phyloP scores from a whole-genome alignment of 129 eudicot species.

The sunflower (Helianthus annuus) region DNA sequence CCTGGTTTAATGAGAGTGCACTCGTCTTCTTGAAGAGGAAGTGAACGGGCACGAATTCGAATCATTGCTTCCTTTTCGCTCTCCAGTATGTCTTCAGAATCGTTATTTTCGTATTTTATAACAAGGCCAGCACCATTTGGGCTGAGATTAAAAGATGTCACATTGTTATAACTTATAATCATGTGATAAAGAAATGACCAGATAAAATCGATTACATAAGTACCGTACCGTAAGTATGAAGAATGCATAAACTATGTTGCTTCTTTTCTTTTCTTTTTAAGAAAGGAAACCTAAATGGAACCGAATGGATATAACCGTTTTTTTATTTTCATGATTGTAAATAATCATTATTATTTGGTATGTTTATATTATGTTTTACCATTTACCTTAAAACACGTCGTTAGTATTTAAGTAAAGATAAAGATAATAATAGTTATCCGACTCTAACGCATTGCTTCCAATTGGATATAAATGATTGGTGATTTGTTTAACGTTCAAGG shows the following conservation, averaged over 20 bases:
- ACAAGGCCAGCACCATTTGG: conserved; percentile 50
- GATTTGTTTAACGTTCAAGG: not conserved
- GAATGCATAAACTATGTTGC: conserved; percentile 4
- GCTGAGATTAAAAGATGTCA: conserved; percentile 39
- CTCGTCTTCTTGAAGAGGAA: conserved; percentile 52
- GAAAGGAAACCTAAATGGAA: not conserved
- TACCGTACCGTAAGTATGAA: conserved; percentile 6
- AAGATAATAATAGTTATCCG: not conserved
- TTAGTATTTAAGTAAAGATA: not conserved
- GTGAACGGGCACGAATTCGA: conserved; percentile 60
- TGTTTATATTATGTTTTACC: conserved; percentile 5
- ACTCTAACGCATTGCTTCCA: not conserved
- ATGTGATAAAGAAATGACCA: conserved; percentile 15
- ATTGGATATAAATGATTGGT: not conserved
- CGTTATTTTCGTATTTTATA: conserved; percentile 36
- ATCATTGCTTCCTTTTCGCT: conserved; percentile 50
- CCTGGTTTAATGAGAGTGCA: conserved; percentile 54
- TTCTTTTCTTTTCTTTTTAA: not conserved
- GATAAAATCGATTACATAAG: not conserved
- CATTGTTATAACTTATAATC: conserved; percentile 10
- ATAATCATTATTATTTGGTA: conserved; percentile 3
- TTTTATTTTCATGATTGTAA: not conserved
- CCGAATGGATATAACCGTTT: not conserved
- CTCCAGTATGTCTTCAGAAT: conserved; percentile 38
- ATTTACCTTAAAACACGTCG: not conserved